Conservation (phyloP, 345 rosid species). For the Cardamine occulta region DNA sequence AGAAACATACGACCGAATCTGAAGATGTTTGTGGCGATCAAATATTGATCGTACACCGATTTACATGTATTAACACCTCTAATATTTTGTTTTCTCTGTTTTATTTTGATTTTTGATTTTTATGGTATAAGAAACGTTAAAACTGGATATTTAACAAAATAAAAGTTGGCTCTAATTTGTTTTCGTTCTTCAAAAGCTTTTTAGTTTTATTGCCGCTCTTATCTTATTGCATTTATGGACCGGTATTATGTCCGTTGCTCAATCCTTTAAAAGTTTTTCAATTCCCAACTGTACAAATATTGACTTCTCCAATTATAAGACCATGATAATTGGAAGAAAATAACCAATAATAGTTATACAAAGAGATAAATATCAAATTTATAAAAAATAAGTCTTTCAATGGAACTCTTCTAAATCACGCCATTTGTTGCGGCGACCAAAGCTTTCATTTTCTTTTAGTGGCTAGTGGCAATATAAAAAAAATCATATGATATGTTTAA, state of each 20-base stretch:
- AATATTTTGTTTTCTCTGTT: neutral
- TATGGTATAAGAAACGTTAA: neutral
- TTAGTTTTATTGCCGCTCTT: conserved; percentile 2
- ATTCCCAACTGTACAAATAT: conserved; percentile 36
- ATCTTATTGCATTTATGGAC: conserved; percentile 34
- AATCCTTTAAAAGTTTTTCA: conserved; percentile 13
- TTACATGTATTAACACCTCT: neutral
- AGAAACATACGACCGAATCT: neutral
- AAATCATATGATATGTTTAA: neutral
- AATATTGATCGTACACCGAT: neutral
- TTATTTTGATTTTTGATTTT: neutral
- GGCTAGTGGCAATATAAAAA: neutral
- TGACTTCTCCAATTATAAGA: conserved; percentile 28
- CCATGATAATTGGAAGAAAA: conserved; percentile 20
- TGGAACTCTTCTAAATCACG: conserved; percentile 25
- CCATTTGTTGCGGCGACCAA: conserved; percentile 39
- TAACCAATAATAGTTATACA: neutral
- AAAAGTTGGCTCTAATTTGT: neutral
- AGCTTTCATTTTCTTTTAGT: conserved; percentile 20
- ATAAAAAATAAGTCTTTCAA: neutral
- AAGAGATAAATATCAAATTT: neutral
- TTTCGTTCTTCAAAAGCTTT: neutral
- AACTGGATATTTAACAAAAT: neutral
- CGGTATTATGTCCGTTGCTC: conserved; percentile 29
- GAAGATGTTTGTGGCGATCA: neutral